Evolutionary conservation across 805 yeast genomes (phyloP), one percentile per base, ranked within the genome.

Genomic region (Wickerhamomyces bisporus): DNA sequence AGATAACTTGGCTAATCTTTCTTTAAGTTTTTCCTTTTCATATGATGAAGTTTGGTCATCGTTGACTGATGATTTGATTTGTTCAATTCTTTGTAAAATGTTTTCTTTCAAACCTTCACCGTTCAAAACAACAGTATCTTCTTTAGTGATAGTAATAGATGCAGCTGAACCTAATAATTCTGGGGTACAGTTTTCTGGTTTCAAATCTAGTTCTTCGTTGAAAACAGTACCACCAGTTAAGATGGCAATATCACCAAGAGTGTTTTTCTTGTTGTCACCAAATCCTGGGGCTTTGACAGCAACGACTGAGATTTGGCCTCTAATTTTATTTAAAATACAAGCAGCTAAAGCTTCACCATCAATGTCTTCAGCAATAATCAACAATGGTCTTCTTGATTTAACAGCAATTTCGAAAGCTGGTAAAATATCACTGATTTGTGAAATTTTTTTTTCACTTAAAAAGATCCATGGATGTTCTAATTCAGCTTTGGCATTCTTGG

Each of bases 281-380:
- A 93, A 91, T 41, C 98, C 98, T 61, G 98, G 98, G 32, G 98
- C 97, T 77, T 93, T 91, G 52, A 91, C 97, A 55, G 95, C 94
- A 62, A 91, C 86, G 46, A 93, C 98, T 69, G 88, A 95, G 48
- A 91, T 96, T 75, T 91, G 98, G 55, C 98, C 98, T 73, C 98
- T 86, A 62, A 93, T 80, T 73, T 93, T 93, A 80, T 91, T 91
- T 67, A 91, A 77, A 58, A 91, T 88, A 75, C 98, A 91, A 47
- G 98, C 98, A 55, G 98, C 98, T 48, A 93, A 77, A 40, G 98
- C 98, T 73, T 91, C 98, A 58, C 98, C 98, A 54, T 93, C 98
- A 49, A 91, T 77, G 62, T 91, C 98, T 74, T 91, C 98, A 45
- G 98, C 97, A 53, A 91, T 69, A 62, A 91, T 86, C 55, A 91